Conservation (phyloP, 192 early-diverging fungal species). For the Piromyces sp. region DNA sequence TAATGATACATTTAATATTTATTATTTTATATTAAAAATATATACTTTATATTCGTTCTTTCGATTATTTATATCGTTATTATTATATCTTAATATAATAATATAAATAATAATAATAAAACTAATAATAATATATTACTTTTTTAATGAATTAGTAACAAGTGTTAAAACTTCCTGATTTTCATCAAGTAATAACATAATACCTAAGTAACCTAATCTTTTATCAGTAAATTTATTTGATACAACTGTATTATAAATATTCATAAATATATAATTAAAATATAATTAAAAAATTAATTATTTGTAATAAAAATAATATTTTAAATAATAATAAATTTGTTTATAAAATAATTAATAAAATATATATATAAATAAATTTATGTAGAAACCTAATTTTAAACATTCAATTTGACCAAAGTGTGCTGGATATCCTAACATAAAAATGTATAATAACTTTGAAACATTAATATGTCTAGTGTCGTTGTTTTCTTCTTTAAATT, state of each 20-base stretch:
- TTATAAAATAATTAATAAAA: background rate
- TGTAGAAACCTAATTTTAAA: slow-evolving; percentile 57
- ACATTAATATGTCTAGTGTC: slow-evolving; percentile 86
- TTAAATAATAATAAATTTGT: too few species aligned
- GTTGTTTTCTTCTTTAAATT: slow-evolving; percentile 88
- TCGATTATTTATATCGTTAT: too few species aligned
- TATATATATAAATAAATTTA: too few species aligned
- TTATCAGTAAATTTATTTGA: slow-evolving; percentile 88
- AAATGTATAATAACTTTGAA: slow-evolving; percentile 92
- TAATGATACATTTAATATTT: too few species aligned
- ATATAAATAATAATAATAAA: too few species aligned
- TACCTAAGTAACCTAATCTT: slow-evolving; percentile 90
- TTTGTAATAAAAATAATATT: too few species aligned
- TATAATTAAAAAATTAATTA: too few species aligned
- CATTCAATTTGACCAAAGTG: slow-evolving; percentile 99
- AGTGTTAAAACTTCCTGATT: slow-evolving; percentile 93
- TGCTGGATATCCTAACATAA: slow-evolving; percentile 94
- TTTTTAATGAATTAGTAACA: slow-evolving; percentile 95
- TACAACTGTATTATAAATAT: slow-evolving; percentile 31
- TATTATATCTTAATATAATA: too few species aligned
- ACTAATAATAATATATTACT: too few species aligned
- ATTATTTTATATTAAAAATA: too few species aligned
- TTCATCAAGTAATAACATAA: slow-evolving; percentile 93
- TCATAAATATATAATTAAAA: background rate
- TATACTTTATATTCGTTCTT: too few species aligned